A percentile compares a stretch with the other conserved stretches of the same genome.
Evolutionary conservation across 345 rosid genomes (phyloP).

Genomic region (Hibiscus tridactylites): DNA sequence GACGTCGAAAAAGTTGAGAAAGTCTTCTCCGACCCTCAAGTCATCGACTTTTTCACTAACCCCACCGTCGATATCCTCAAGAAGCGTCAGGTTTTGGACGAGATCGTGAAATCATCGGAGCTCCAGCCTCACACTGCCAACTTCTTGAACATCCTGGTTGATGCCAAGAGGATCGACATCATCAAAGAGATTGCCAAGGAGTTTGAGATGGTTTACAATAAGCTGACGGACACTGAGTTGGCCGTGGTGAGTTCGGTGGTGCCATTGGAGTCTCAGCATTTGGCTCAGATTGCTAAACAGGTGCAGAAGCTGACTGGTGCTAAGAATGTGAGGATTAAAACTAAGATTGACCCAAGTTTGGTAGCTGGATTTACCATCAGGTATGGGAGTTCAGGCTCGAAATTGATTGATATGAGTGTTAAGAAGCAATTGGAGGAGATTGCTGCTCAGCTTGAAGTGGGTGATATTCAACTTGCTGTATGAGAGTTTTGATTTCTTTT

Average conservation of each 20-base stretch:
- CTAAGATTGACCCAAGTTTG: constrained; percentile 59
- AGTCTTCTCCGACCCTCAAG: constrained; percentile 48
- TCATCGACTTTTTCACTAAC: constrained; percentile 48
- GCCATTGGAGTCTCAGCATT: constrained; percentile 59
- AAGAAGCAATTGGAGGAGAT: constrained; percentile 93
- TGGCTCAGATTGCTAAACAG: constrained; percentile 85
- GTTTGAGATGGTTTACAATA: constrained; percentile 63
- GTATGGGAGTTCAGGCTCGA: constrained; percentile 71
- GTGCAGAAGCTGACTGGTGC: constrained; percentile 88
- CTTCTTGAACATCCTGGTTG: constrained; percentile 61
- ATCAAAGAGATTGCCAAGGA: constrained; percentile 65
- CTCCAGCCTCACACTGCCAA: constrained; percentile 59
- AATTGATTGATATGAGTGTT: constrained; percentile 87
- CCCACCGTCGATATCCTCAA: constrained; percentile 44
- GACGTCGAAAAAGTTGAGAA: constrained; percentile 72
- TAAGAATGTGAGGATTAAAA: constrained; percentile 81
- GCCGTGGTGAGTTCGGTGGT: constrained; percentile 84
- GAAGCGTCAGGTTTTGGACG: constrained; percentile 54
- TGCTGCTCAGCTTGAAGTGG: constrained; percentile 67
- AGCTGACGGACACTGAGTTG: constrained; percentile 60
- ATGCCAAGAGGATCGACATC: constrained; percentile 48
- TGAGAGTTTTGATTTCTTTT: constrained; percentile 16
- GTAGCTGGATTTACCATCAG: constrained; percentile 89
- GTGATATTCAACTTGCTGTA: constrained; percentile 54
- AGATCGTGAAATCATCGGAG: constrained; percentile 31